These are phyloP conservation scores for Cryptococcus jaspeensis DNA, from an alignment of 1,284 basidiomycete genomes.

Conservation along the genomic window DNA sequence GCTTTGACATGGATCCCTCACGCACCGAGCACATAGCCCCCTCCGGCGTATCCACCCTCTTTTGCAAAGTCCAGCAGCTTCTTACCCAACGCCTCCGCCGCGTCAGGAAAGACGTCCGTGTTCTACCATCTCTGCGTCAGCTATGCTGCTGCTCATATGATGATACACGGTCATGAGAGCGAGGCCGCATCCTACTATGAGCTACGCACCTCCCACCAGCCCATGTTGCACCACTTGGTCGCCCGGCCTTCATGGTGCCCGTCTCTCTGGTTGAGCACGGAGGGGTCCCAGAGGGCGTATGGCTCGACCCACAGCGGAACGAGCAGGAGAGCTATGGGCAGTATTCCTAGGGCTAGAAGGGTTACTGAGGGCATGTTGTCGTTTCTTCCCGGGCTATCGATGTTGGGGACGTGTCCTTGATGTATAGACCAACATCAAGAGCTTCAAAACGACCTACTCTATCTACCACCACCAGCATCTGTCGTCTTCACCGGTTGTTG, in stretches of 20 bases:
- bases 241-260: constrained; percentile 11
- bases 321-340: constrained; percentile 34
- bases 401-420: too few relatives aligned
- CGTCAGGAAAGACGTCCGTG: constrained; percentile 59
- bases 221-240: constrained; percentile 44
- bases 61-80: constrained; percentile 57
- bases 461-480: too few relatives aligned
- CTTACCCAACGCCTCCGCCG: constrained; percentile 63
- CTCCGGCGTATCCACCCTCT: constrained; percentile 43
- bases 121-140: constrained; percentile 36
- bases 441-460: too few relatives aligned
- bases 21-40: constrained; percentile 58
- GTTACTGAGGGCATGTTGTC: neutral
- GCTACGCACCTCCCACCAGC: constrained; percentile 40
- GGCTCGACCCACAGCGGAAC: constrained; percentile 29
- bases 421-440: too few relatives aligned
- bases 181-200: neutral
- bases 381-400: too few relatives aligned
- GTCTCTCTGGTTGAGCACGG: constrained; percentile 24
- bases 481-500: too few relatives aligned
- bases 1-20: neutral
- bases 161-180: too few relatives aligned
- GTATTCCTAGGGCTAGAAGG: neutral
- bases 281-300: constrained; percentile 37
- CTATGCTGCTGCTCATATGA: neutral